Percentiles rank a stretch among this genome's conserved stretches.
Evolutionary conservation across 225 moss, liverwort and hornwort genomes (phyloP).

Genomic region (Physcomitrium patens): DNA sequence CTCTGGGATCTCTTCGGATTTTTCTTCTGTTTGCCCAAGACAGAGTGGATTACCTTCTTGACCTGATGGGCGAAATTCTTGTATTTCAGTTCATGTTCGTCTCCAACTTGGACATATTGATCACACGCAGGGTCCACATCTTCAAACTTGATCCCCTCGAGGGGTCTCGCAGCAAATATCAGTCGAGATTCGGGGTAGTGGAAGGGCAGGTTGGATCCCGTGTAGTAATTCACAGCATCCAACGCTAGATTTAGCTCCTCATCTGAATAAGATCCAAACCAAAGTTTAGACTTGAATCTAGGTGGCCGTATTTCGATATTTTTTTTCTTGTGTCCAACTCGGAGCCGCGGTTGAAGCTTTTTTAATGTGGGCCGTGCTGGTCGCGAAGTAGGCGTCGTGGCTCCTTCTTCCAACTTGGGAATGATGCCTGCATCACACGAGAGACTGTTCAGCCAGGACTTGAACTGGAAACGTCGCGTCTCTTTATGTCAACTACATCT

Average conservation of each 20-base stretch:
- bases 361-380: not conserved
- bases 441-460: constrained; percentile 17
- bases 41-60: constrained; percentile 32
- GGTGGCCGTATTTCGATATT: constrained; percentile 37
- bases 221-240: constrained; percentile 35
- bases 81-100: constrained; percentile 1
- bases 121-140: constrained; percentile 41
- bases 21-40: constrained; percentile 36
- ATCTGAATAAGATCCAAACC: constrained; percentile 42
- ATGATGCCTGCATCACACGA: constrained; percentile 27
- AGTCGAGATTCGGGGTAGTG: constrained; percentile 17
- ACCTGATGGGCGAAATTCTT: constrained; percentile 34
- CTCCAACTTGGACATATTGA: not conserved
- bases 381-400: constrained; percentile 9
- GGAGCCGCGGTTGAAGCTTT: constrained; percentile 30
- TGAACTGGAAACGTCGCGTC: not conserved
- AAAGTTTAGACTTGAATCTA: constrained; percentile 41
- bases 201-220: constrained; percentile 17
- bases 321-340: constrained; percentile 13
- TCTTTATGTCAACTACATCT: not conserved
- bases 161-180: constrained; percentile 32
- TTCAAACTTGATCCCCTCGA: constrained; percentile 37
- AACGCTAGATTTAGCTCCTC: constrained; percentile 17
- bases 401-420: constrained; percentile 6
- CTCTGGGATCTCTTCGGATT: not conserved